Conservation (phyloP, 441 rosid genomes). For the Biscutella laevigata region DNA sequence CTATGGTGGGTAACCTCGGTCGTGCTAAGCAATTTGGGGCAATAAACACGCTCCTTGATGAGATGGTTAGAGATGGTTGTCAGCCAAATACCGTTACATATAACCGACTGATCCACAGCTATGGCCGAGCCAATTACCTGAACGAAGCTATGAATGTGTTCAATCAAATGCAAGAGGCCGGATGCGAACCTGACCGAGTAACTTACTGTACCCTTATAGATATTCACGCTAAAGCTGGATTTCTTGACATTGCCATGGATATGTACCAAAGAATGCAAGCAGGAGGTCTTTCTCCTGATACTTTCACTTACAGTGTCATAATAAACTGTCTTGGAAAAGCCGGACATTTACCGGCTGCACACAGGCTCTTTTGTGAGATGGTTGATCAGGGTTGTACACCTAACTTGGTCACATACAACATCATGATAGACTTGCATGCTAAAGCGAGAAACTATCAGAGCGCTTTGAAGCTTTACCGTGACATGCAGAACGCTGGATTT, state of each 20-base stretch:
- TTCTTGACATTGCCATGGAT: conserved; percentile 75
- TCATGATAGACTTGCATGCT: conserved; percentile 84
- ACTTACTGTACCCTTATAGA: conserved; percentile 86
- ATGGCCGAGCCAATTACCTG: conserved; percentile 84
- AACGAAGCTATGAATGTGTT: conserved; percentile 63
- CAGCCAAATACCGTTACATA: conserved; percentile 79
- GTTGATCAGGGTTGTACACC: conserved; percentile 76
- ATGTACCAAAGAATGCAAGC: conserved; percentile 70
- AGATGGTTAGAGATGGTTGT: conserved; percentile 78
- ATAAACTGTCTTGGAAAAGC: conserved; percentile 96
- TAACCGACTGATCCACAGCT: conserved; percentile 80
- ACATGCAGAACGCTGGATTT: conserved; percentile 70
- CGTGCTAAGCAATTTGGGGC: conserved; percentile 66
- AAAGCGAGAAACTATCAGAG: conserved; percentile 74
- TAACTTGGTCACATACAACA: conserved; percentile 73
- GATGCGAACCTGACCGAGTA: conserved; percentile 79
- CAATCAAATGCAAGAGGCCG: conserved; percentile 57
- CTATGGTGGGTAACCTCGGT: conserved; percentile 89
- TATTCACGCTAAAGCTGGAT: conserved; percentile 93
- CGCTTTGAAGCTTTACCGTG: conserved; percentile 66
- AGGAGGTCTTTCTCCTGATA: conserved; percentile 80
- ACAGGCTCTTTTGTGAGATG: conserved; percentile 74
- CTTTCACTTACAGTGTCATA: conserved; percentile 82
- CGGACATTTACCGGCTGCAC: conserved; percentile 69
- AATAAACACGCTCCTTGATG: conserved; percentile 58